Conservation (phyloP, 805 yeast species). For the Myxozyma monticola region DNA sequence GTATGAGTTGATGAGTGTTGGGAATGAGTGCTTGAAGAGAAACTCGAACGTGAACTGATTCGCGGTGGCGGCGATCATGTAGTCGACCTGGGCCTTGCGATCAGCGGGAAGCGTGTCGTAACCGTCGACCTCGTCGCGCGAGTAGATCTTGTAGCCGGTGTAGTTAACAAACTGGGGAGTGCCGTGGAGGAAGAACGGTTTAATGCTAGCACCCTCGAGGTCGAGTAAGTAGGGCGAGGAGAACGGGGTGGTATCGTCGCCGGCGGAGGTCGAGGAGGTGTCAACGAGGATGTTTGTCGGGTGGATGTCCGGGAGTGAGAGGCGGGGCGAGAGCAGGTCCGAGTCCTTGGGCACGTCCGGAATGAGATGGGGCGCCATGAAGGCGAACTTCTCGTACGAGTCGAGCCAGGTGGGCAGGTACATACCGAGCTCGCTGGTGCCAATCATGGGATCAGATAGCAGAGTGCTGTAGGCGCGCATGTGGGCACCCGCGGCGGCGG, state of each 20-base stretch:
- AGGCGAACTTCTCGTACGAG: conserved; percentile 62
- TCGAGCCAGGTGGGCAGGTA: conserved; percentile 30
- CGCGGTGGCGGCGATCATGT: conserved; percentile 85
- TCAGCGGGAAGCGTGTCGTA: conserved; percentile 65
- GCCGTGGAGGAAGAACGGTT: conserved; percentile 76
- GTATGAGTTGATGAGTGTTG: conserved; percentile 73
- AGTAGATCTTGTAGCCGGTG: conserved; percentile 83
- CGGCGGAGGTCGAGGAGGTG: conserved; percentile 11
- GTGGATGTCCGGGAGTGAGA: conserved; percentile 80
- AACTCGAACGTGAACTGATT: conserved; percentile 88
- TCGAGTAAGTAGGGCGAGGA: conserved; percentile 60
- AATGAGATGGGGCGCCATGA: conserved; percentile 60
- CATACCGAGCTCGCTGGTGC: conserved; percentile 40
- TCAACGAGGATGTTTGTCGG: conserved; percentile 76
- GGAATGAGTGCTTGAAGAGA: conserved; percentile 62
- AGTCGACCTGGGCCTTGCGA: conserved; percentile 78
- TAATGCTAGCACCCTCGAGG: conserved; percentile 76
- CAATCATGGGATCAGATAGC: conserved; percentile 55
- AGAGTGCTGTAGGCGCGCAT: conserved; percentile 58
- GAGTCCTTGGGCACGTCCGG: conserved; percentile 49
- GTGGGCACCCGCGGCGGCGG: conserved; percentile 65
- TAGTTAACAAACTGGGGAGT: conserved; percentile 84
- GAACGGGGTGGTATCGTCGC: conserved; percentile 10
- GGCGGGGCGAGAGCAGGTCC: conserved; percentile 66
- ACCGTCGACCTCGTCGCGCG: conserved; percentile 71